Base-by-base conservation (phyloP, 805 yeast genomes). In the Candida nitratophila region DNA sequence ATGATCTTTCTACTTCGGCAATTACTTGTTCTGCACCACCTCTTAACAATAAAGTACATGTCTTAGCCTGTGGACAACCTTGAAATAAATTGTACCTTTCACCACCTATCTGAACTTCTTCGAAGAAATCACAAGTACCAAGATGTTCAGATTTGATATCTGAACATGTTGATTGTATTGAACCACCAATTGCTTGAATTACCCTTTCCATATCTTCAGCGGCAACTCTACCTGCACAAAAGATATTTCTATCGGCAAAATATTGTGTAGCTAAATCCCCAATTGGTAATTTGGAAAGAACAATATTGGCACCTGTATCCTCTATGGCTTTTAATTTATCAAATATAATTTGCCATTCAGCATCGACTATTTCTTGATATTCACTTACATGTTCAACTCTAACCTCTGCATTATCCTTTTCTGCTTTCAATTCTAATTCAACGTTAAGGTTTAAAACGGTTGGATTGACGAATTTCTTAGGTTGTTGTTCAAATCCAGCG, bases 21-120 rank as follows among this genome's bases (percentile, higher is more conserved):
- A 93, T 91, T 42, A 93, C 96, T 73, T 93, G 99, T 58, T 88
- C 96, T 16, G 98, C 96, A 54, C 99, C 99, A 51, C 99, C 99
- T 66, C 99, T 81, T 59, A 93, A 73, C 35, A 93, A 72, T 54
- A 93, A 72, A 2, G 99, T 93, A 70, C 97, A 90, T 0, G 99
- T 90, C 66, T 84, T 84, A 33, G 97, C 86, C 65, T 80, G 73
- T 45, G 96, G 89, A 64, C 97, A 88, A 22, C 97, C 98, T 53
- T 82, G 78, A 68, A 93, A 93, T 55, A 93, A 65, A 67, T 93
- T 93, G 69, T 83, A 93, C 64, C 99, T 82, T 61, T 91, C 98
- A 38, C 90, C 82, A 50, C 99, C 99, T 49, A 93, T 86, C 69
- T 93, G 99, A 24, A 80, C 81, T 68, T 93, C 99, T 69, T 91